Conservation (phyloP, 2,329 filamentous ascomycete species). For the Lecanosticta acicola region DNA sequence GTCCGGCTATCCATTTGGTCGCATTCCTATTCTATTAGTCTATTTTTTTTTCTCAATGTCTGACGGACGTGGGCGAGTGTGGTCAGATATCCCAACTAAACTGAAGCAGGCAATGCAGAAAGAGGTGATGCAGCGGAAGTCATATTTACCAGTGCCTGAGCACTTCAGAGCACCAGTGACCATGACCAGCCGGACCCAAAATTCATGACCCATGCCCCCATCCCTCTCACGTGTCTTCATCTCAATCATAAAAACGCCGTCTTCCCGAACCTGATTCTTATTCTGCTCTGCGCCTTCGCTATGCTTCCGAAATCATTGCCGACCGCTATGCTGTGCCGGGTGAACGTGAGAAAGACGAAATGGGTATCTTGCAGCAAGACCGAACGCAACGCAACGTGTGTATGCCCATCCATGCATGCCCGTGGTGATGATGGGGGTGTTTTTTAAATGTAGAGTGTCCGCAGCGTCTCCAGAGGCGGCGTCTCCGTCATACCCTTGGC, state of each 20-base stretch:
- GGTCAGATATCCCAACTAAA: too few relatives aligned
- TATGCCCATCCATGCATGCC: not conserved
- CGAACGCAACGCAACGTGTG: slow-evolving; percentile 3
- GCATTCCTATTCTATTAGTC: not conserved
- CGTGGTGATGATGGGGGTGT: slow-evolving; percentile 5
- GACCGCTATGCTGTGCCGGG: slow-evolving; percentile 17
- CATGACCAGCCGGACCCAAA: slow-evolving; percentile 7
- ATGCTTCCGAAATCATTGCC: slow-evolving; percentile 15
- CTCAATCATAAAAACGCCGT: slow-evolving; percentile 3
- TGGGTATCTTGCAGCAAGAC: slow-evolving; percentile 14
- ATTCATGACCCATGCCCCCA: slow-evolving; percentile 6
- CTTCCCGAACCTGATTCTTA: not conserved
- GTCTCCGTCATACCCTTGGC: slow-evolving; percentile 31
- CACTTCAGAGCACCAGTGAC: slow-evolving; percentile 26
- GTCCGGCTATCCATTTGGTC: not conserved
- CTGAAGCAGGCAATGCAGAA: too few relatives aligned
- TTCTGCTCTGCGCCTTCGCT: slow-evolving; percentile 19
- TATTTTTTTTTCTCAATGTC: too few relatives aligned
- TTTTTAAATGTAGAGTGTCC: slow-evolving; percentile 35
- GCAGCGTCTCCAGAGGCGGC: slow-evolving; percentile 33
- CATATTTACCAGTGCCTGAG: too few relatives aligned
- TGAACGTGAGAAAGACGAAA: slow-evolving; percentile 4
- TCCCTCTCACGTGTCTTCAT: not conserved
- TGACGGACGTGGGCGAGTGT: too few relatives aligned
- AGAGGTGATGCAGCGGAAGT: too few relatives aligned